Percentiles rank a stretch among this genome's conserved stretches.
phyloP scores from a whole-genome alignment of 1,284 basidiomycete genomes.

The Microbotryum lychnidis-dioicae region DNA sequence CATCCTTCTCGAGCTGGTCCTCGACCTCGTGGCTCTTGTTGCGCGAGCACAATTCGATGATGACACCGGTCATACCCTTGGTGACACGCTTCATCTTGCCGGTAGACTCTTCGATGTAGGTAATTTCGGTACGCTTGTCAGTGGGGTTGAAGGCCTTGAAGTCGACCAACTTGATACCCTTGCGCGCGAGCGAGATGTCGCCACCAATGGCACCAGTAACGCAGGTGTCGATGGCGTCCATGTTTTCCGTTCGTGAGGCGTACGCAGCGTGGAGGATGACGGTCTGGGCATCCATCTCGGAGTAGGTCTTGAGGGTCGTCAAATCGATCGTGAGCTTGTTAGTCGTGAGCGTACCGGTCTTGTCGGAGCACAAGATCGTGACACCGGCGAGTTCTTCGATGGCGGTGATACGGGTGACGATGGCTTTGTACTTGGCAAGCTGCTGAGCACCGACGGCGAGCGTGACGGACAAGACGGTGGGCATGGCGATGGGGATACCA shows the following conservation, averaged over 20 bases:
- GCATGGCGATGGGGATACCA: slow-evolving; percentile 98
- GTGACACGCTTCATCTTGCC: slow-evolving; percentile 96
- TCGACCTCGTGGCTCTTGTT: slow-evolving; percentile 91
- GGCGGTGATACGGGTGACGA: slow-evolving; percentile 95
- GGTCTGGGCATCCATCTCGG: slow-evolving; percentile 77
- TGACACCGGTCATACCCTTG: slow-evolving; percentile 86
- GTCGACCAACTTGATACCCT: slow-evolving; percentile 89
- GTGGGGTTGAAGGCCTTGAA: slow-evolving; percentile 99
- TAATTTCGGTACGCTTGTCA: slow-evolving; percentile 98
- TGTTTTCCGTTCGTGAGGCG: slow-evolving; percentile 95
- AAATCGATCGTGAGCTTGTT: slow-evolving; percentile 98
- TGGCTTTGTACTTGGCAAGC: slow-evolving; percentile 96
- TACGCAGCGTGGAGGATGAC: slow-evolving; percentile 90
- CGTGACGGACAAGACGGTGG: slow-evolving; percentile 89
- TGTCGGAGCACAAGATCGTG: slow-evolving; percentile 94
- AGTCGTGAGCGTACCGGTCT: slow-evolving; percentile 94
- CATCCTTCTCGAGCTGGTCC: slow-evolving; percentile 83
- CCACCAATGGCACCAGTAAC: slow-evolving; percentile 72
- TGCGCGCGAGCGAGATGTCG: slow-evolving; percentile 58
- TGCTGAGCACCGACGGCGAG: slow-evolving; percentile 96
- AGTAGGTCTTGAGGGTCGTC: slow-evolving; percentile 84
- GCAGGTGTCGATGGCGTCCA: slow-evolving; percentile 82
- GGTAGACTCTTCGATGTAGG: slow-evolving; percentile 84
- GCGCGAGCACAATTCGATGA: slow-evolving; percentile 67
- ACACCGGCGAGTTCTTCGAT: slow-evolving; percentile 96